phyloP scores from a whole-genome alignment of 106 monocot genomes.

The Apostasia shenzhenica region DNA sequence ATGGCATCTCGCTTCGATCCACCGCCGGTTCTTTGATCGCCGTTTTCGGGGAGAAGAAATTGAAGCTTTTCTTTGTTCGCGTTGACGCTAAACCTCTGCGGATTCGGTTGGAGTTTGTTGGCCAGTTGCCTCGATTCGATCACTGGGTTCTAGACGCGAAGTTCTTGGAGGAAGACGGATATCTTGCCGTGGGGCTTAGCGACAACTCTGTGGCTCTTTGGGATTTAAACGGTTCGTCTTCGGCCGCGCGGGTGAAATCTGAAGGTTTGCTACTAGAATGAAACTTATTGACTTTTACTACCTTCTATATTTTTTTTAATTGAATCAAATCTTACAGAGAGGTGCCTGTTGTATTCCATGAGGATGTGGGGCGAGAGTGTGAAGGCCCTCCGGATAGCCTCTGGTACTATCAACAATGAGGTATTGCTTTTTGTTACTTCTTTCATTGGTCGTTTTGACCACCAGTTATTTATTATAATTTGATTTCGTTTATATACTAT shows the following conservation, averaged over 20 bases:
- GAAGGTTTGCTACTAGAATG: conserved; percentile 27
- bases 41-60: conserved; percentile 67
- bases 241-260: conserved; percentile 40
- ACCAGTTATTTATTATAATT: no score
- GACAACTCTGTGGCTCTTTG: conserved; percentile 89
- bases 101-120: conserved; percentile 34
- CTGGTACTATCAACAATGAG: conserved; percentile 93
- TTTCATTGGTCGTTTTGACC: neutral
- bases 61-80: conserved; percentile 49
- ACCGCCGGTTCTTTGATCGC: conserved; percentile 21
- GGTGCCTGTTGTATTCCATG: conserved; percentile 86
- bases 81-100: neutral
- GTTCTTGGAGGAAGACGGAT: conserved; percentile 54
- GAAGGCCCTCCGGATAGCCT: conserved; percentile 46
- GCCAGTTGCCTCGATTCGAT: conserved; percentile 58
- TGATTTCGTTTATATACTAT: no score
- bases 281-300: neutral
- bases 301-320: neutral
- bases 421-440: conserved; percentile 14
- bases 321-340: conserved; percentile 34
- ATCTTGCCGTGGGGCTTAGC: conserved; percentile 68
- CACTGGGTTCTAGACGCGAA: conserved; percentile 85
- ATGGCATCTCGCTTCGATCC: conserved; percentile 44
- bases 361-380: conserved; percentile 64
- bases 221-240: conserved; percentile 30